Base-by-base conservation (phyloP, 1,139 yeast genomes). In the Debaryomyces singareniensis region DNA sequence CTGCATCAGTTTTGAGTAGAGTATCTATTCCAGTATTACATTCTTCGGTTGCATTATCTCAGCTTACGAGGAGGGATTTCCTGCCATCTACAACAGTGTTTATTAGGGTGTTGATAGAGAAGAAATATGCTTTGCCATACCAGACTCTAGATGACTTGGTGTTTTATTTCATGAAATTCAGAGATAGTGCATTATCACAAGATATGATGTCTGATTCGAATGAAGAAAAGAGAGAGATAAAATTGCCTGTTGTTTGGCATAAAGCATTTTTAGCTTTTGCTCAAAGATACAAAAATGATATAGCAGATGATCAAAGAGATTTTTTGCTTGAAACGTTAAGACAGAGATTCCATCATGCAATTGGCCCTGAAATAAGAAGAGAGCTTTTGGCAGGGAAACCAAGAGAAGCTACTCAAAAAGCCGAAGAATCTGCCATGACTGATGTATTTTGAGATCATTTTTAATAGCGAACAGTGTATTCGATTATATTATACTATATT, bases 241-340 rank as follows among this genome's bases (percentile, higher is more conserved):
- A 74, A 35, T 68, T 93, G 47, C 97, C 98, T 4, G 85, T 91
- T 10, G 91, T 91, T 26, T 91, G 98, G 97, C 97, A 93, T 53
- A 94, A 91, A 54, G 89, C 96, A 2, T 81, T 91, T 49, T 68
- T 91, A 35, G 81, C 93, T 3, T 93, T 91, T 65, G 95, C 96
- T 26, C 96, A 89, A 62, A 73, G 96, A 42, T 91, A 91, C 57
- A 91, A 91, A 58, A 89, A 91, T 54, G 98, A 91, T 64, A 85
- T 91, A 36, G 91, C 98, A 11, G 95, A 86, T 47, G 98, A 93
- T 53, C 99, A 91, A 66, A 74, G 96, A 51, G 98, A 91, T 46
- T 86, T 89, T 58, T 64, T 91, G 38, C 61, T 91, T 51, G 97
- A 91, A 46, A 89, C 95, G 3, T 76, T 87, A 13, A 81, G 95